Evolutionary conservation across 1,139 yeast genomes (phyloP), one percentile per base, ranked within the genome.

Genomic region (Lodderomyces beijingensis): DNA sequence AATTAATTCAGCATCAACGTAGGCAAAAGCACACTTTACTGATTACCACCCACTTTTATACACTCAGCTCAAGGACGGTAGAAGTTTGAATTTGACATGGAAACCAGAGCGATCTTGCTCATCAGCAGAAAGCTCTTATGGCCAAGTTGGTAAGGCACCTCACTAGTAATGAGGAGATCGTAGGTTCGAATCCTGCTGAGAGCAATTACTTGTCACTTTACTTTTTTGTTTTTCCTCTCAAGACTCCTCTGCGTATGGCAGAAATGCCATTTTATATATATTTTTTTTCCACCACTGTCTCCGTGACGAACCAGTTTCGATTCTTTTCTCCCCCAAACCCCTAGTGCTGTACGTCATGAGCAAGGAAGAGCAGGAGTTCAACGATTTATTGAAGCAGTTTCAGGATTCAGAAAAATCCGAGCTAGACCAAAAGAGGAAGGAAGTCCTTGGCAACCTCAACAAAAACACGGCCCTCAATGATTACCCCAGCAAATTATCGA

Each of bases 61-160:
- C n/a, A n/a, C n/a, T n/a, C n/a, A n/a, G n/a, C n/a, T n/a, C n/a
- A n/a, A n/a, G n/a, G n/a, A n/a, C n/a, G n/a, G n/a, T n/a, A n/a
- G n/a, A n/a, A n/a, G n/a, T n/a, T n/a, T n/a, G n/a, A n/a, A n/a
- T n/a, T n/a, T n/a, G n/a, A n/a, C n/a, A n/a, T n/a, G n/a, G n/a
- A n/a, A n/a, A n/a, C n/a, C n/a, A n/a, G n/a, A n/a, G n/a, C n/a
- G n/a, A n/a, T n/a, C n/a, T n/a, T n/a, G n/a, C n/a, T n/a, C n/a
- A n/a, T n/a, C 25, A 23, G 7, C 19, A 16, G 26, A 25, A 10
- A 16, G 63, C 63, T 62, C 55, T 51, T 71, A 74, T 76, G 82
- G 81, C 86, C 86, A 79, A 79, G 86, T 78, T 79, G 87, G 86
- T 79, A 80, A 79, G 86, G 87, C 87, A 82, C 83, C 78, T 77